Percentiles rank a stretch among this genome's conserved stretches.
phyloP scores from a whole-genome alignment of 495 filamentous ascomycete genomes.

The Podospora didyma region DNA sequence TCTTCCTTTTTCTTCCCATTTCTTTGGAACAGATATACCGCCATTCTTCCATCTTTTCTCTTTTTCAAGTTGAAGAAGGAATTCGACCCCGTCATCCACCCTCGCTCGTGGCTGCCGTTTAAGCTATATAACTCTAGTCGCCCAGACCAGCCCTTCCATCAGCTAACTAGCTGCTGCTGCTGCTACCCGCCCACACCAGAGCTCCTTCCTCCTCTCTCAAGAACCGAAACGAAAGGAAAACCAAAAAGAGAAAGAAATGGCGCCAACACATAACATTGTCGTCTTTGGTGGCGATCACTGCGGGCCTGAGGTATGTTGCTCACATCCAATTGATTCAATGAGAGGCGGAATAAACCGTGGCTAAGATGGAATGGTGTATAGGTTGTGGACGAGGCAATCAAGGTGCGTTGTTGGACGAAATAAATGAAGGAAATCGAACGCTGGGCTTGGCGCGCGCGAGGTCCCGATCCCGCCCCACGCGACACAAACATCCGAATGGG shows the following conservation, averaged over 20 bases:
- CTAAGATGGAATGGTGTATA: constrained; percentile 9
- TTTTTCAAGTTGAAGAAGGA: not conserved
- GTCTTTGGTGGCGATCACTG: constrained; percentile 89
- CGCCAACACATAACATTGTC: constrained; percentile 52
- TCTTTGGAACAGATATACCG: too few species aligned
- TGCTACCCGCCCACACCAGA: not conserved
- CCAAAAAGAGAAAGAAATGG: constrained; percentile 30
- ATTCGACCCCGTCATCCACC: not conserved
- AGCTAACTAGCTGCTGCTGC: too few species aligned
- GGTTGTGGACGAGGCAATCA: constrained; percentile 69
- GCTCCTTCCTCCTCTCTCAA: not conserved
- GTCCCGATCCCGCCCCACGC: not conserved
- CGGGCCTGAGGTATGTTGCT: constrained; percentile 76
- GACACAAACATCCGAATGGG: not conserved
- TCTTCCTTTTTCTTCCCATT: not conserved
- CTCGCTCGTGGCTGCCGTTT: too few species aligned
- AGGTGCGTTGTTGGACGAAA: constrained; percentile 50
- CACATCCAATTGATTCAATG: not conserved
- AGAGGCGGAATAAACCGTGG: too few species aligned
- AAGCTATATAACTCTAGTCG: too few species aligned
- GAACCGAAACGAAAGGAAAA: not conserved
- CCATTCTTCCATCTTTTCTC: too few species aligned
- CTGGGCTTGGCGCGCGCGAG: too few species aligned
- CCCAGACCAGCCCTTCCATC: too few species aligned
- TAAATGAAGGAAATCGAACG: too few species aligned